Evolutionary conservation across 352 stramenopile species (phyloP).

Genomic region (Phytopythium kandeliae): DNA sequence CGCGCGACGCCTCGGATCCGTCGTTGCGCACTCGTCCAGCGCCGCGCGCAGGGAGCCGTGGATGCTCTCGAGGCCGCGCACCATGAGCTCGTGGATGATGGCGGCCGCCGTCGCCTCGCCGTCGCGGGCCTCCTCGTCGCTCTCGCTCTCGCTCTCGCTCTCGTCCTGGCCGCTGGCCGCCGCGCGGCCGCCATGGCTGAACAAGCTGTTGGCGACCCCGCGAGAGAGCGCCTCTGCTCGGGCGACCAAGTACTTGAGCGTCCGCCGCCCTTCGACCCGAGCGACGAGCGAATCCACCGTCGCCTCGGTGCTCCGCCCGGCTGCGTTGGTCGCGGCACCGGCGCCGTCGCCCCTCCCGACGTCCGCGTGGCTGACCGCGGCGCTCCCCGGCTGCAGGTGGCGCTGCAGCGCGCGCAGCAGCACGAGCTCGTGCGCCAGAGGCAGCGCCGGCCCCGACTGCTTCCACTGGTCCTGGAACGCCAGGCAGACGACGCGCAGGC

Average conservation of each 20-base stretch:
- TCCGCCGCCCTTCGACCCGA: constrained; percentile 34
- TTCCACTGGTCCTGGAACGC: constrained; percentile 47
- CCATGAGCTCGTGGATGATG: constrained; percentile 19
- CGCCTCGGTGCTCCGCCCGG: neutral
- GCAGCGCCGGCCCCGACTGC: constrained; percentile 17
- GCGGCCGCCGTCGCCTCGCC: constrained; percentile 8
- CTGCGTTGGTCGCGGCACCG: neutral
- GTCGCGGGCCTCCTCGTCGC: neutral
- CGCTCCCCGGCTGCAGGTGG: constrained; percentile 24
- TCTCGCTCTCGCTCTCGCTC: constrained; percentile 5
- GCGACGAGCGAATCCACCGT: constrained; percentile 16
- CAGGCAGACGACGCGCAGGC: constrained; percentile 41
- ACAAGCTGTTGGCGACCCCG: constrained; percentile 23
- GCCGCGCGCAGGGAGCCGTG: constrained; percentile 30
- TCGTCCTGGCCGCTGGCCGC: constrained; percentile 4
- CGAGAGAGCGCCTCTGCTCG: constrained; percentile 20
- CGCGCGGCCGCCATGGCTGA: constrained; percentile 7
- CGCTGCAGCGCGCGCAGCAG: constrained; percentile 37
- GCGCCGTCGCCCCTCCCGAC: neutral
- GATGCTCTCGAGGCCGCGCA: constrained; percentile 25
- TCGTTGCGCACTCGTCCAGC: constrained; percentile 27
- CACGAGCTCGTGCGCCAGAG: constrained; percentile 38
- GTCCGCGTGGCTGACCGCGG: neutral
- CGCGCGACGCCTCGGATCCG: neutral
- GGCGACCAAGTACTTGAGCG: constrained; percentile 45